Evolutionary conservation across 441 rosid species (phyloP), one percentile per base, ranked within the genome.

Genomic region (Brassica hybrid): DNA sequence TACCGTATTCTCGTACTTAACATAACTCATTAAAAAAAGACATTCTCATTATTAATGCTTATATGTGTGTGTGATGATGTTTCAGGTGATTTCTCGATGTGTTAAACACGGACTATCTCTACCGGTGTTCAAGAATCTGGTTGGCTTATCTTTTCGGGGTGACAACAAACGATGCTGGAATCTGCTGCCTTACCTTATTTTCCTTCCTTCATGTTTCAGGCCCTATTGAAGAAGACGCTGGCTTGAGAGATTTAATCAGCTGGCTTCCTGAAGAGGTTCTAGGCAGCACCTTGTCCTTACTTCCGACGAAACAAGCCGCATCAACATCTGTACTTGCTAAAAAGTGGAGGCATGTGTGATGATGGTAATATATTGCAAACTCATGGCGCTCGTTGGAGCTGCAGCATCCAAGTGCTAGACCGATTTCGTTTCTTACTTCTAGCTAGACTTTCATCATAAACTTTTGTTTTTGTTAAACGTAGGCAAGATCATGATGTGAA

Each of bases 41-140:
- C 1, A 27, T 3, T 27, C 32, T 27, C 32, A 27, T 27, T 0
- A 27, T 27, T 27, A 6, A 27, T 4, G 1, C 32, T 4, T 27
- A 27, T 27, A 27, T 36, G 2, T 27, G 32, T 27, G 32, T 63
- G 52, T 57, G 62, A 50, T 50, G 54, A 45, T 18, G 61, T 57
- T 57, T 19, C 62, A 57, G 62, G 62, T 57, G n/a, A 57, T 57
- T 4, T 57, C 62, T 57, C 30, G 21, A 19, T 57, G 74, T 30
- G 41, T 52, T 58, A 8, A 30, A n/a, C 1, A 34, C 14, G 65
- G 65, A 58, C 19, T 57, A 19, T 0, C 10, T 19, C 65, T 70
- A 36, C 65, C 71, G 1, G n/a, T 74, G 17, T 74, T 74, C 38
- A 16, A 74, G n/a, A 74, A 74, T 41, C 77, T 74, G 13, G 45